Conservation (phyloP, 1,284 basidiomycete species). For the Gastroboletus turbinatus region DNA sequence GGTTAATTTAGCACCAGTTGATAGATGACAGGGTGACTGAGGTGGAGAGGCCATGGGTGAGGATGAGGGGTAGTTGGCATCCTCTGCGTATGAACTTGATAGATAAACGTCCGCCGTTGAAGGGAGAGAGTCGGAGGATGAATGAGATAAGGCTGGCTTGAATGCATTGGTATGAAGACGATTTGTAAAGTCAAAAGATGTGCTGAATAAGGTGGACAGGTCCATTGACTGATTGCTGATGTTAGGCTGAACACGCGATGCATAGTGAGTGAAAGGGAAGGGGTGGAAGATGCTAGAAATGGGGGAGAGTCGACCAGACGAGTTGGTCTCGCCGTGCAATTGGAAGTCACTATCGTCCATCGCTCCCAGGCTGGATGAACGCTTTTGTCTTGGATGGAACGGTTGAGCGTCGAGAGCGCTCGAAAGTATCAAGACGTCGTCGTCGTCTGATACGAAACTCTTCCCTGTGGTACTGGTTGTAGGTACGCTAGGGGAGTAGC, state of each 20-base stretch:
- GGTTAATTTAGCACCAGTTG: constrained; percentile 11
- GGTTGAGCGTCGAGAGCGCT: constrained; percentile 32
- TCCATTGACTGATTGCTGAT: constrained; percentile 16
- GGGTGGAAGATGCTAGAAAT: constrained; percentile 23
- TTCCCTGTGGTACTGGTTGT: constrained; percentile 13
- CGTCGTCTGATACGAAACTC: constrained; percentile 40
- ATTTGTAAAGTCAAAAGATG: constrained; percentile 28
- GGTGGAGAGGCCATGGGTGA: constrained; percentile 11
- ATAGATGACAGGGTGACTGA: constrained; percentile 13
- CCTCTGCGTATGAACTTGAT: constrained; percentile 18
- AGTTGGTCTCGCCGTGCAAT: constrained; percentile 8
- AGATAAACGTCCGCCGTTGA: constrained; percentile 36
- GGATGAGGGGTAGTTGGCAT: constrained; percentile 1
- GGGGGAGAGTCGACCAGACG: constrained; percentile 26
- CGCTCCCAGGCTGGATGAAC: constrained; percentile 43
- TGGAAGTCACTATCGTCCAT: constrained; percentile 38
- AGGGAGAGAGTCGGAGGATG: constrained; percentile 36
- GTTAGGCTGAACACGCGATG: constrained; percentile 15
- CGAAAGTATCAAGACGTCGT: constrained; percentile 57
- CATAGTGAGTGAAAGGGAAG: constrained; percentile 10
- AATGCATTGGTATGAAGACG: constrained; percentile 26
- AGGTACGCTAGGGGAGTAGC: constrained; percentile 30
- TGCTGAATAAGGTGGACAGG: constrained; percentile 27
- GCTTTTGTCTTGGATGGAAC: constrained; percentile 34
- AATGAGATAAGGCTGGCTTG: constrained; percentile 21